Conservation (phyloP, 345 rosid genomes). For the Ceriops decandra region DNA sequence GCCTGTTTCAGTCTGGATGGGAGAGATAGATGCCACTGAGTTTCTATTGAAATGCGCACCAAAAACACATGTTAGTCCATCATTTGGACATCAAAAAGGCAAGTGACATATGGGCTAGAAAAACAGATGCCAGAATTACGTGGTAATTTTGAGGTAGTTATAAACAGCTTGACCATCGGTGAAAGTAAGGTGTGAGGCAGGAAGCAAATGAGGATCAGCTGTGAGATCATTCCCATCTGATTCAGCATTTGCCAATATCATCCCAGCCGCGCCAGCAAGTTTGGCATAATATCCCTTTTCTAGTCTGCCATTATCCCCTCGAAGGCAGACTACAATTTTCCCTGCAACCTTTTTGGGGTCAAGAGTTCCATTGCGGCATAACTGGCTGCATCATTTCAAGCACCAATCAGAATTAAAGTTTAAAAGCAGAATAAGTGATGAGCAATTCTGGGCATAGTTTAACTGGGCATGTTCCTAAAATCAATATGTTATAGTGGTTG, state of each 20-base stretch:
- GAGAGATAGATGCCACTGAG: slow-evolving; percentile 8
- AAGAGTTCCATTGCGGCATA: slow-evolving; percentile 21
- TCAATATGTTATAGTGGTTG: neutral
- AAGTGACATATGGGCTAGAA: neutral
- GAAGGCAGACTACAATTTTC: slow-evolving; percentile 47
- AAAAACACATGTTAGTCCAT: neutral
- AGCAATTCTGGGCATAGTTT: no score
- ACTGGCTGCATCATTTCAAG: neutral
- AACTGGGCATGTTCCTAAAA: neutral
- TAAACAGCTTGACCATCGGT: slow-evolving; percentile 27
- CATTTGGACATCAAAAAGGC: neutral
- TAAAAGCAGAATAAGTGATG: neutral
- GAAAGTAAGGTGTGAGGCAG: slow-evolving; percentile 35
- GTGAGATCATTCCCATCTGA: slow-evolving; percentile 16
- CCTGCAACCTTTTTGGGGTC: slow-evolving; percentile 52
- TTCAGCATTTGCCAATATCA: slow-evolving; percentile 41
- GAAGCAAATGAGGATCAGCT: slow-evolving; percentile 39
- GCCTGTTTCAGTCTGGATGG: neutral
- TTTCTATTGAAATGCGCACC: neutral
- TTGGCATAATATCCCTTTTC: slow-evolving; percentile 29
- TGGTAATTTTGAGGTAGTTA: slow-evolving; percentile 36
- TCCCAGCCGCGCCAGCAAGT: slow-evolving; percentile 43
- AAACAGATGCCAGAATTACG: slow-evolving; percentile 18
- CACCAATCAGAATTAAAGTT: neutral
- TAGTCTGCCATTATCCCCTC: slow-evolving; percentile 20